Percentiles rank a stretch among this genome's conserved stretches.
phyloP scores from a whole-genome alignment of 257 asterid species.

The Ocimum tenuiflorum region DNA sequence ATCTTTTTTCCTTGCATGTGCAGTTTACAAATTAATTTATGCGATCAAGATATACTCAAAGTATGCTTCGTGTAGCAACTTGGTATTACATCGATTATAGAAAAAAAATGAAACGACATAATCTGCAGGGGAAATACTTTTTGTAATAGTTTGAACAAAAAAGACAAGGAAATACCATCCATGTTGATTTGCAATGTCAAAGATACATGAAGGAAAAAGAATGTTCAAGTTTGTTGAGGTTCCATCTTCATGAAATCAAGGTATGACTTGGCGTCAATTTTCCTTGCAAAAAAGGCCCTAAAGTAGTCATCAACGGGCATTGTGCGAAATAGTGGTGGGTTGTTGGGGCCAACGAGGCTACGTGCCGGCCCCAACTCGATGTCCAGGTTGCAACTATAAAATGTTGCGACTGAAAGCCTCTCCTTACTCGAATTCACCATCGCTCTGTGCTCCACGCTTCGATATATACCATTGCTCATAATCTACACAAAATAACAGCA shows the following conservation, averaged over 20 bases:
- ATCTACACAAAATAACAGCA: slow-evolving; percentile 22
- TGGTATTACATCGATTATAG: too few relatives aligned
- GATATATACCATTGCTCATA: slow-evolving; percentile 42
- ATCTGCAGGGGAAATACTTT: too few relatives aligned
- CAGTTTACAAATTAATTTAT: too few relatives aligned
- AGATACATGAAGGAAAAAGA: too few relatives aligned
- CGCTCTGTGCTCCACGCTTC: slow-evolving; percentile 53
- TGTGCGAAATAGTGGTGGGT: slow-evolving; percentile 34
- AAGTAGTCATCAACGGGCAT: slow-evolving; percentile 25
- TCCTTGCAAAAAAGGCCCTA: slow-evolving; percentile 37
- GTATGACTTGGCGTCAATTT: slow-evolving; percentile 39
- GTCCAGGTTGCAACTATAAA: slow-evolving; percentile 35
- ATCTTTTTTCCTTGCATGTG: too few relatives aligned
- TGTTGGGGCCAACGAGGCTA: slow-evolving; percentile 30
- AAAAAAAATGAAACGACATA: too few relatives aligned
- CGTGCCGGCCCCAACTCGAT: slow-evolving; percentile 44
- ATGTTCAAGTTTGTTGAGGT: too few relatives aligned
- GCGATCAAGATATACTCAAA: too few relatives aligned
- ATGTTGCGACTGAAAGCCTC: slow-evolving; percentile 52
- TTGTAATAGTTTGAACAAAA: too few relatives aligned
- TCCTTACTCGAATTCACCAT: slow-evolving; percentile 34
- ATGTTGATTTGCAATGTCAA: too few relatives aligned
- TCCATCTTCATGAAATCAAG: slow-evolving; percentile 40
- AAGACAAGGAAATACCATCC: too few relatives aligned
- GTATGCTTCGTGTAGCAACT: too few relatives aligned